Conservation (phyloP, 768 basidiomycete species). For the Kwoniella shandongensis region DNA sequence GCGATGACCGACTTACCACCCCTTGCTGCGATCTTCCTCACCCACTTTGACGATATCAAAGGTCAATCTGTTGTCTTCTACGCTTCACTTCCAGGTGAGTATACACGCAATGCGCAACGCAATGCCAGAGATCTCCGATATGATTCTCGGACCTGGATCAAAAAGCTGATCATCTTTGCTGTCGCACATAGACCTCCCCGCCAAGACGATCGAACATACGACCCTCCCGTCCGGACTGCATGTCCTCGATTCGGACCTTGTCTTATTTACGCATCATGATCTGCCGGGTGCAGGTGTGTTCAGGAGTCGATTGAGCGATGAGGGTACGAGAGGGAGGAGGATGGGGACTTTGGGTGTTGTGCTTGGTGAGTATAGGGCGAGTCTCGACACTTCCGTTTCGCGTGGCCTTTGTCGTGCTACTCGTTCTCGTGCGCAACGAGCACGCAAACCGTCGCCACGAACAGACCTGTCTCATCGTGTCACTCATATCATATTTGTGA, state of each 20-base stretch:
- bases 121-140: conserved; percentile 1
- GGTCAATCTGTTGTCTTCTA: conserved; percentile 46
- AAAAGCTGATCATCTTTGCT: too few relatives aligned
- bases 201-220: conserved; percentile 39
- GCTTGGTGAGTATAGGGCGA: conserved; percentile 35
- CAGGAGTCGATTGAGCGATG: conserved; percentile 31
- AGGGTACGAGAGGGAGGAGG: conserved; percentile 38
- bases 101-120: neutral
- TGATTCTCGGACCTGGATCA: neutral
- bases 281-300: conserved; percentile 33
- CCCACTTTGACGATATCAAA: conserved; percentile 52
- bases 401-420: too few relatives aligned
- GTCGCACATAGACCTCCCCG: conserved; percentile 19
- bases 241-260: conserved; percentile 36
- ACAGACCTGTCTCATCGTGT: too few relatives aligned
- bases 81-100: conserved; percentile 20
- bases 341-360: conserved; percentile 50
- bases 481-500: too few relatives aligned
- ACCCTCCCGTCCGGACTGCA: conserved; percentile 49
- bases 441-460: too few relatives aligned
- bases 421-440: too few relatives aligned
- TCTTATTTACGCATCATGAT: conserved; percentile 34
- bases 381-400: too few relatives aligned
- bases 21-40: conserved; percentile 45
- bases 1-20: conserved; percentile 22